Evolutionary conservation across 768 basidiomycete species (phyloP), one percentile per base, ranked within the genome.

Genomic region (Mycena galericulata): DNA sequence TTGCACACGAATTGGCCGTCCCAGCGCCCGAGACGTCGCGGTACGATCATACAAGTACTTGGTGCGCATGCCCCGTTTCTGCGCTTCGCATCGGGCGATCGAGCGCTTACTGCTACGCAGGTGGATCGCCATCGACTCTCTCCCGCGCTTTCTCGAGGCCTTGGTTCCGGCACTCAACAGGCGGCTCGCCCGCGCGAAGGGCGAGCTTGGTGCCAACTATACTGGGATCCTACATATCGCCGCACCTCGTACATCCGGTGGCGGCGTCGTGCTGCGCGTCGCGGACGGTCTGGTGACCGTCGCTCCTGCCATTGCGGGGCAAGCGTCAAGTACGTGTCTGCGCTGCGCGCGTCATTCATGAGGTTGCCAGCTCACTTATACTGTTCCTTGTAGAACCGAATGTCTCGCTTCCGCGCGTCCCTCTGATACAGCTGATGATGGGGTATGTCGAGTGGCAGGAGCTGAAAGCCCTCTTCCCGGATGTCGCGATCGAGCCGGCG

Each of bases 1-100:
- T 58, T 9, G 50, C 49, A 5, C 50, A 53, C n/a, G 49, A 62
- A 49, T 50, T 62, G 2, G 61, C 61, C n/a, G 40, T 51, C 47
- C 65, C 56, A 12, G n/a, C 40, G 36, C 50, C 47, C 22, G 47
- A 29, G 27, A n/a, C 49, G 9, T 24, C 65, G 38, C 47, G 26
- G 10, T 61, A 60, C 43, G 51, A 47, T 0, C 15, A 20, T 43
- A 12, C 29, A 11, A 29, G 49, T 12, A 18, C 24, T 9, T 62
- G 34, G 61, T 62, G 40, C 22, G 34, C 34, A 14, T 36, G 34
- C 14, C 34, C 34, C 34, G 34, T 14, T 36, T 36, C 14, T 36
- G 34, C 34, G 34, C 34, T 36, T 36, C 34, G 34, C 34, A 36
- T 14, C 34, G 34, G 34, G 34, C 34, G 34, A 14, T 14, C 34